These are phyloP conservation scores for Penicillium sp. DNA, from an alignment of 2,329 filamentous ascomycete genomes.

Conservation along the genomic window DNA sequence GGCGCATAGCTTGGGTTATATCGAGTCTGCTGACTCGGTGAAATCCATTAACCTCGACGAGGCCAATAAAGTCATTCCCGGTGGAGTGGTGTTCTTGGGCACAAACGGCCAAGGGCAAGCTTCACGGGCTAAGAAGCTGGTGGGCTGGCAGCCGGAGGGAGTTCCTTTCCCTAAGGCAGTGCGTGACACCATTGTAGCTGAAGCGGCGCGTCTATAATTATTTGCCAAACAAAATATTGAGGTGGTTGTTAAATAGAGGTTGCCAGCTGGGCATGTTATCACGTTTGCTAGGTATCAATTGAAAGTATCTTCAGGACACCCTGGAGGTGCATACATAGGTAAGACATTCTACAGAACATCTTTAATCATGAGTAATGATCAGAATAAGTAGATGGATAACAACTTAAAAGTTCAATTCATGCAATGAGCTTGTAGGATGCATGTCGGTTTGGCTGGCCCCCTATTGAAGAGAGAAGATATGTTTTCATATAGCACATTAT, in stretches of 20 bases:
- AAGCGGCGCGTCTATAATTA: conserved; percentile 2
- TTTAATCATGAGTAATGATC: no score
- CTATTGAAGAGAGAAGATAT: no score
- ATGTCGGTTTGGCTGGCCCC: no score
- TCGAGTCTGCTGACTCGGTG: conserved; percentile 3
- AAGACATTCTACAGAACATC: no score
- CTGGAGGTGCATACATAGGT: no score
- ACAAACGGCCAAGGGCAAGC: conserved; percentile 7
- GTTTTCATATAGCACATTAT: no score
- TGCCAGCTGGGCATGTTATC: neutral
- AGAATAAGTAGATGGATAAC: no score
- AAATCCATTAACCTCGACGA: conserved; percentile 4
- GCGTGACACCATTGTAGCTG: conserved; percentile 2
- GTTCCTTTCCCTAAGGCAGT: neutral
- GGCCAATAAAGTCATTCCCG: conserved; percentile 3
- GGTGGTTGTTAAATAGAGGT: neutral
- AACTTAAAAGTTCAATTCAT: no score
- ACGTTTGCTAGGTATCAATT: neutral
- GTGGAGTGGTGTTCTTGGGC: neutral
- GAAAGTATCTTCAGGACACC: neutral
- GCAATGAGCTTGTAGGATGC: no score
- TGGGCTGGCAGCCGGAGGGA: conserved; percentile 1
- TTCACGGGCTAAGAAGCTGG: neutral
- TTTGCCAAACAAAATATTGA: neutral
- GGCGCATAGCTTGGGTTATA: conserved; percentile 2